Conservation (phyloP, 176 grass and related monocot genomes). For the Triticum monococcum region DNA sequence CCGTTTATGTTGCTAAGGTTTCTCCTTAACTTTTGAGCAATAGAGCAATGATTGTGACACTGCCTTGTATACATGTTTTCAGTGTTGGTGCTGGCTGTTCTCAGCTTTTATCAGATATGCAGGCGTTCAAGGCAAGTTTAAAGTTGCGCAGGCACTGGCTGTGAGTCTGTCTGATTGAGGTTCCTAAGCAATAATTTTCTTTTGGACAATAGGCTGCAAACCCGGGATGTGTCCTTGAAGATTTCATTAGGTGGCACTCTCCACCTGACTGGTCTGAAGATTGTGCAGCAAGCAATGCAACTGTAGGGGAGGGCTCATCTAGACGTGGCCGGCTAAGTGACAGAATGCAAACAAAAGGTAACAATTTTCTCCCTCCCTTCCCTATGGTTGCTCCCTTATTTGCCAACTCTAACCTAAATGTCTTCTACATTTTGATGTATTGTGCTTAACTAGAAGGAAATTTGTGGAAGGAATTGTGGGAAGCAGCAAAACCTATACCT, state of each 20-base stretch:
- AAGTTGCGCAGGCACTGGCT: conserved; percentile 16
- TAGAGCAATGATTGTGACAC: conserved; percentile 24
- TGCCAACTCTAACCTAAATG: neutral
- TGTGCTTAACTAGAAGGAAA: conserved; percentile 61
- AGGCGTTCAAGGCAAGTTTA: conserved; percentile 95
- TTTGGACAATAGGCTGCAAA: conserved; percentile 73
- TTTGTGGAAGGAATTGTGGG: conserved; percentile 97
- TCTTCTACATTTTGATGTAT: conserved; percentile 27
- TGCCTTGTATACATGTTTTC: conserved; percentile 42
- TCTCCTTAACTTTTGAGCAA: neutral
- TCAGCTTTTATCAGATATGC: conserved; percentile 98
- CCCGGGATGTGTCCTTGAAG: conserved; percentile 95
- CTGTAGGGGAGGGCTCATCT: conserved; percentile 76
- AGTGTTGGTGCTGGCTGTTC: conserved; percentile 98
- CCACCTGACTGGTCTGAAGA: conserved; percentile 93
- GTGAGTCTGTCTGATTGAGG: conserved; percentile 1
- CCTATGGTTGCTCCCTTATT: neutral
- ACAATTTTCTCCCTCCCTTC: neutral
- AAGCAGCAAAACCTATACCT: conserved; percentile 79
- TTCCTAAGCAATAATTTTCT: conserved; percentile 22
- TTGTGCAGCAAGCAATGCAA: conserved; percentile 33
- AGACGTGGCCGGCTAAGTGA: conserved; percentile 75
- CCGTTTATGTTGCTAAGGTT: neutral
- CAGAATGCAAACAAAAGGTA: conserved; percentile 97
- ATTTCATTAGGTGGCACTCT: conserved; percentile 97